phyloP scores from a whole-genome alignment of 1,284 basidiomycete species.

The Malassezia nana region DNA sequence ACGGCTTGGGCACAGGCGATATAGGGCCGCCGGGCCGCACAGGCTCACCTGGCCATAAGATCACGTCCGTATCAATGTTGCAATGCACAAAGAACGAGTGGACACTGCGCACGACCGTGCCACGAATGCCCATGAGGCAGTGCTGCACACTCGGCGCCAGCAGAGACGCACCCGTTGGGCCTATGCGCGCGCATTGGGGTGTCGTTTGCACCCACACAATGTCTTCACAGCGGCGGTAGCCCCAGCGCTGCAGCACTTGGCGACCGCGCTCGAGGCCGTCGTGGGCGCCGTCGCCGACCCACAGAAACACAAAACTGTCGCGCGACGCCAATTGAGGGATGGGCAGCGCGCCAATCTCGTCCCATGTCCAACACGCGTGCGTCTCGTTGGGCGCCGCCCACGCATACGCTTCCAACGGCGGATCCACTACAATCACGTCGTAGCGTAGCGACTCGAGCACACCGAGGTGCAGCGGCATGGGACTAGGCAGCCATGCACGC shows the following conservation, averaged over 20 bases:
- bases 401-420: constrained; percentile 57
- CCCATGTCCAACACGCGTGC: constrained; percentile 60
- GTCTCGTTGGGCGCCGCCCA: constrained; percentile 23
- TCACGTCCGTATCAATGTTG: constrained; percentile 93
- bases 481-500: constrained; percentile 15
- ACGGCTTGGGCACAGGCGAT: constrained; percentile 63
- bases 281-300: constrained; percentile 83
- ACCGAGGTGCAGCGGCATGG: constrained; percentile 21
- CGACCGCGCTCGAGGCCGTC: constrained; percentile 85
- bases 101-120: constrained; percentile 83
- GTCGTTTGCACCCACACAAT: constrained; percentile 96
- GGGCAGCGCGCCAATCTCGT: constrained; percentile 67
- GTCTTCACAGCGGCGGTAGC: constrained; percentile 88
- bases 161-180: background rate
- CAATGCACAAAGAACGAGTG: constrained; percentile 95
- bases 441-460: constrained; percentile 59
- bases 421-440: constrained; percentile 85
- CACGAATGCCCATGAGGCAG: constrained; percentile 95
- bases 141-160: constrained; percentile 55
- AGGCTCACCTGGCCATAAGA: constrained; percentile 80
- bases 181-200: constrained; percentile 22
- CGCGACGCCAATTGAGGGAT: constrained; percentile 76
- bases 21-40: constrained; percentile 23
- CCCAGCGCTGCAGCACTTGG: constrained; percentile 84
- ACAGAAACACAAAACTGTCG: constrained; percentile 74